Conservation (phyloP, 139 green algal genomes). For the Picochlorum sp. region DNA sequence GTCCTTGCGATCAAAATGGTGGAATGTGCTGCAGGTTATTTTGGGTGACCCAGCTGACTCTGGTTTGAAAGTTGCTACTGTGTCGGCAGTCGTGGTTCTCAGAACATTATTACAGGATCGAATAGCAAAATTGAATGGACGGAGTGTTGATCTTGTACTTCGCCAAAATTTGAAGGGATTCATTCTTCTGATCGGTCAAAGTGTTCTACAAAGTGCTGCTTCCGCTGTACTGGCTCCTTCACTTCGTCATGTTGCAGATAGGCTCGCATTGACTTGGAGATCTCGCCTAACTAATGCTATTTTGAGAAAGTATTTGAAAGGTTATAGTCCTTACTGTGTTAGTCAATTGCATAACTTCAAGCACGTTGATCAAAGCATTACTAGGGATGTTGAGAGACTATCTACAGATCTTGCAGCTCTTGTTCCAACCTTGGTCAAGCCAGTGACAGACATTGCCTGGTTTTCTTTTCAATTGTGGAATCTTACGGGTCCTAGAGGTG, state of each 20-base stretch:
- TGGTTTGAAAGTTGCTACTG: constrained; percentile 12
- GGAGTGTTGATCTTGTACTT: constrained; percentile 58
- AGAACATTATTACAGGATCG: constrained; percentile 56
- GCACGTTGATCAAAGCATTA: constrained; percentile 56
- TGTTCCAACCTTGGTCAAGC: constrained; percentile 64
- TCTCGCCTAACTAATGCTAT: constrained; percentile 39
- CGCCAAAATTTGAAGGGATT: constrained; percentile 41
- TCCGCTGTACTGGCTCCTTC: constrained; percentile 58
- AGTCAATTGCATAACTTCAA: constrained; percentile 40
- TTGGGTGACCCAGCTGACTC: constrained; percentile 19
- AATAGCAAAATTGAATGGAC: constrained; percentile 61
- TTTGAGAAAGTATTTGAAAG: constrained; percentile 43
- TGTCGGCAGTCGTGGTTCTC: constrained; percentile 44
- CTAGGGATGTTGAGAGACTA: constrained; percentile 53
- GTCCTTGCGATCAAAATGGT: constrained; percentile 5
- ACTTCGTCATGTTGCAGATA: constrained; percentile 49
- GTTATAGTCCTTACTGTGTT: constrained; percentile 47
- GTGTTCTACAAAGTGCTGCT: constrained; percentile 38
- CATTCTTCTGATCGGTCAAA: constrained; percentile 37
- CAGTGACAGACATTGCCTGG: constrained; percentile 61
- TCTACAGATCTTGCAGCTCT: constrained; percentile 54
- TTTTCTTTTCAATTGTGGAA: constrained; percentile 48
- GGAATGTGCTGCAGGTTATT: constrained; percentile 24
- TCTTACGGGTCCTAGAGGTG: constrained; percentile 48
- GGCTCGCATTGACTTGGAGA: constrained; percentile 58